phyloP scores from a whole-genome alignment of 768 basidiomycete species.

The Kwoniella pini region DNA sequence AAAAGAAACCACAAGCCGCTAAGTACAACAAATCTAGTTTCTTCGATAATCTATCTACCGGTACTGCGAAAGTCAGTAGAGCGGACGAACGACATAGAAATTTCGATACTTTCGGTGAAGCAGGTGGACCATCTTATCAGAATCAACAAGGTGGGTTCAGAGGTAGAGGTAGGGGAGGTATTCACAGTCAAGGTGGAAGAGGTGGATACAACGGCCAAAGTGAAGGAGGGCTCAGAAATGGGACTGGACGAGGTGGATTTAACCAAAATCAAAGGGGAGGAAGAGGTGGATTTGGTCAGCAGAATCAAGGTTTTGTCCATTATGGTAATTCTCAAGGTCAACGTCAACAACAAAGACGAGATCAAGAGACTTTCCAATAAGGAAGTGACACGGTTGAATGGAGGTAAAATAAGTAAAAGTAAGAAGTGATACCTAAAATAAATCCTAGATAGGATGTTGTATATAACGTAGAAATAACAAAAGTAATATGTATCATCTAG shows the following conservation, averaged over 20 bases:
- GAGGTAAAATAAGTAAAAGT: not conserved
- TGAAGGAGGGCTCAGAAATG: not conserved
- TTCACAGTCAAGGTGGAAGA: conserved; percentile 20
- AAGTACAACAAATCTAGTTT: conserved; percentile 44
- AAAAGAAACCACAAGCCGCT: not conserved
- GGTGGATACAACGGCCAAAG: conserved; percentile 20
- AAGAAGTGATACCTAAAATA: not conserved
- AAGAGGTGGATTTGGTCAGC: conserved; percentile 5
- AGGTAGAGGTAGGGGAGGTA: conserved; percentile 23
- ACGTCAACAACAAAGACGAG: not conserved
- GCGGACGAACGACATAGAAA: conserved; percentile 46
- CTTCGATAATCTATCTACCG: conserved; percentile 38
- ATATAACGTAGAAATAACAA: too few species aligned
- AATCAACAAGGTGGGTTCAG: conserved; percentile 10
- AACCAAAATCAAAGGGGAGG: not conserved
- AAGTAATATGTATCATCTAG: conserved; percentile 2
- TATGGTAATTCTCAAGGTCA: conserved; percentile 2
- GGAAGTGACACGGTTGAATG: not conserved
- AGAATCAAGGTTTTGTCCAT: not conserved
- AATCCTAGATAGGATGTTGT: not conserved
- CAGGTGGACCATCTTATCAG: conserved; percentile 21
- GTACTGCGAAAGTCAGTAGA: conserved; percentile 25
- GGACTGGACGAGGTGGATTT: conserved; percentile 12
- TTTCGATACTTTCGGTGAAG: conserved; percentile 49
- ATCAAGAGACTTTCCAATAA: conserved; percentile 5